These are phyloP conservation scores for Closterium sp. DNA, from an alignment of 139 green algal genomes.

Conservation along the genomic window DNA sequence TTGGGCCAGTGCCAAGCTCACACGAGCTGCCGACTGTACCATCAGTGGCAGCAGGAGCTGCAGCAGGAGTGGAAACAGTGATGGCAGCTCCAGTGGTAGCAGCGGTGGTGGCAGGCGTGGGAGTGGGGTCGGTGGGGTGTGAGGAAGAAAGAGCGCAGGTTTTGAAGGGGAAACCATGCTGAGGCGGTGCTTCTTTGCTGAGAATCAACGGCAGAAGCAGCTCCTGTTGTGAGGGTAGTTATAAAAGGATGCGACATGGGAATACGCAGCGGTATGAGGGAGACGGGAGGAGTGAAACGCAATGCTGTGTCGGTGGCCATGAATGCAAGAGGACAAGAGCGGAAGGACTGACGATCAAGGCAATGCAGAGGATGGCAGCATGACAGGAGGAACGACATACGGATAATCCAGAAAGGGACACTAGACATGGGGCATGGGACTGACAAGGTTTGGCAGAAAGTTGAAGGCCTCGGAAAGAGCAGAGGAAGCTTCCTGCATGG, in stretches of 20 bases:
- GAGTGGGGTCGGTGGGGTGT: not conserved
- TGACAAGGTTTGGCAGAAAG: slow-evolving; percentile 69
- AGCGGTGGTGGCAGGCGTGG: not conserved
- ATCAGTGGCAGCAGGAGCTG: too few relatives aligned
- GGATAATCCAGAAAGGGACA: not conserved
- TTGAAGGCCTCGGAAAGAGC: slow-evolving; percentile 73
- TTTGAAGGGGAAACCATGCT: not conserved
- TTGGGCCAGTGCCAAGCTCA: too few relatives aligned
- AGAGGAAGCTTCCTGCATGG: slow-evolving; percentile 4
- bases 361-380: too few relatives aligned
- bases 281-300: not conserved
- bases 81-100: not conserved
- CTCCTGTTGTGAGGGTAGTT: not conserved
- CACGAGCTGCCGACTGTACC: too few relatives aligned
- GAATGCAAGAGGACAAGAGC: not conserved
- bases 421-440: not conserved
- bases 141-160: not conserved
- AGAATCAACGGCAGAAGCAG: not conserved
- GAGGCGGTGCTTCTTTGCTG: not conserved
- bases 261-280: not conserved
- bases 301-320: not conserved
- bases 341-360: not conserved
- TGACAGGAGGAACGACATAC: not conserved
- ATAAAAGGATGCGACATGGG: not conserved
- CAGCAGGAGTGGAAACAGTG: too few relatives aligned